Conservation (phyloP, 208 protist genomes). For the Phytomonas francai region DNA sequence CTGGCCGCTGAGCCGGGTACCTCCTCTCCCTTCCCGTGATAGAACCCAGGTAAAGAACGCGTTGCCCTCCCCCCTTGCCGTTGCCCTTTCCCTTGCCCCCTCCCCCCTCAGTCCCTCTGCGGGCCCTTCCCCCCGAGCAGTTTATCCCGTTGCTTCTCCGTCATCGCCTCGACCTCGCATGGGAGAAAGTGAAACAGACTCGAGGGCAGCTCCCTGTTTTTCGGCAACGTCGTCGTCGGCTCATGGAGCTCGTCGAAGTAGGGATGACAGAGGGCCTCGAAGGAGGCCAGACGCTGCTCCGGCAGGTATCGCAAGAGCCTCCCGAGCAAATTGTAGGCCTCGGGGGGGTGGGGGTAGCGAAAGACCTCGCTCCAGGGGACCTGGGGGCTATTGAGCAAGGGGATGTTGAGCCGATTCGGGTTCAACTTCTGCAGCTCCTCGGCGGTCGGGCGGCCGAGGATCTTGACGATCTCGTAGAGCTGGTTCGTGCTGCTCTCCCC, state of each 20-base stretch:
- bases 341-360: slow-evolving; percentile 30
- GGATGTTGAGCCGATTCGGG: slow-evolving; percentile 33
- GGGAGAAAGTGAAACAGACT: slow-evolving; percentile 65
- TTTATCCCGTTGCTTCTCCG: slow-evolving; percentile 39
- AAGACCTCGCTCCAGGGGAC: slow-evolving; percentile 63
- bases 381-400: slow-evolving; percentile 38
- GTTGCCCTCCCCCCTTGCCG: background rate
- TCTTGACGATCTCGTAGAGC: slow-evolving; percentile 94
- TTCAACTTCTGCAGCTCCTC: slow-evolving; percentile 72
- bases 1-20: background rate
- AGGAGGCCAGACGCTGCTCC: slow-evolving; percentile 67
- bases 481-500: slow-evolving; percentile 98
- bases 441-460: slow-evolving; percentile 92
- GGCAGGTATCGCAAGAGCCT: slow-evolving; percentile 94
- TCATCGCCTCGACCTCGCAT: slow-evolving; percentile 59
- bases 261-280: slow-evolving; percentile 92
- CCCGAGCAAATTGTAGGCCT: slow-evolving; percentile 91
- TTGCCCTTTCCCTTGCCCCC: background rate
- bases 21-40: background rate
- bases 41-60: background rate
- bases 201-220: slow-evolving; percentile 49
- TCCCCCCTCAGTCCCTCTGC: background rate
- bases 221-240: slow-evolving; percentile 54
- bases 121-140: slow-evolving; percentile 16
- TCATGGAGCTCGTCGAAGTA: slow-evolving; percentile 98